Conservation (phyloP, 176 grass and related monocot species). For the Eragrostis curvula region DNA sequence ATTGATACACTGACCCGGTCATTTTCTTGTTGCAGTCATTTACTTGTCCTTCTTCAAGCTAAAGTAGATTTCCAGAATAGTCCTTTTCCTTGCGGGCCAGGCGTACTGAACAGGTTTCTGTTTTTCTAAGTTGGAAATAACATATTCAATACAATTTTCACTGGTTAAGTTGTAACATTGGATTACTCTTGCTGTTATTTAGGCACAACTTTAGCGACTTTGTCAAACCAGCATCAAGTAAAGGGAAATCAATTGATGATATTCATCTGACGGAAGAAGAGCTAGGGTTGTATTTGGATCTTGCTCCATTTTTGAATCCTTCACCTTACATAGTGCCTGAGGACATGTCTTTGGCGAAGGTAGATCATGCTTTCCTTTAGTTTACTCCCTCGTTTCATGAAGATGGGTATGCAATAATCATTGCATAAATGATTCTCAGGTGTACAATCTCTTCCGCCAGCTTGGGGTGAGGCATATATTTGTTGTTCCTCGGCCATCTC, state of each 20-base stretch:
- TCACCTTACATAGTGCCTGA: slow-evolving; percentile 93
- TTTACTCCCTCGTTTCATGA: background rate
- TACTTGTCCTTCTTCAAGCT: slow-evolving; percentile 94
- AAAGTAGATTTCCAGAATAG: slow-evolving; percentile 98
- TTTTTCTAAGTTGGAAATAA: slow-evolving; percentile 25
- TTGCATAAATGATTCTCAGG: slow-evolving; percentile 56
- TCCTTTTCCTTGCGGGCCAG: slow-evolving; percentile 87
- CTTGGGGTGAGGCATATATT: slow-evolving; percentile 97
- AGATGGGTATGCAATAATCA: background rate
- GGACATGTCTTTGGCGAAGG: slow-evolving; percentile 98
- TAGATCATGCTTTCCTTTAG: slow-evolving; percentile 40
- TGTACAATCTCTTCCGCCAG: slow-evolving; percentile 97
- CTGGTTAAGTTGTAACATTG: slow-evolving; percentile 15
- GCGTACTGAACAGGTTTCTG: slow-evolving; percentile 79
- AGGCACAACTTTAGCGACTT: slow-evolving; percentile 99
- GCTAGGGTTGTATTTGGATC: slow-evolving; percentile 88
- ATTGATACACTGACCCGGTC: slow-evolving; percentile 9
- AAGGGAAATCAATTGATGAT: slow-evolving; percentile 95
- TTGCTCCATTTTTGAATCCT: slow-evolving; percentile 93
- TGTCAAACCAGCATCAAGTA: slow-evolving; percentile 96
- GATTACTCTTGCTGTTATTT: slow-evolving; percentile 29
- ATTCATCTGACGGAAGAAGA: slow-evolving; percentile 91
- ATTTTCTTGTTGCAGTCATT: slow-evolving; percentile 63
- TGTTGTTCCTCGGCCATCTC: slow-evolving; percentile 90
- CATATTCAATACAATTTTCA: slow-evolving; percentile 26